Conservation (phyloP, 306 rosid species). For the Cicer bijugum region DNA sequence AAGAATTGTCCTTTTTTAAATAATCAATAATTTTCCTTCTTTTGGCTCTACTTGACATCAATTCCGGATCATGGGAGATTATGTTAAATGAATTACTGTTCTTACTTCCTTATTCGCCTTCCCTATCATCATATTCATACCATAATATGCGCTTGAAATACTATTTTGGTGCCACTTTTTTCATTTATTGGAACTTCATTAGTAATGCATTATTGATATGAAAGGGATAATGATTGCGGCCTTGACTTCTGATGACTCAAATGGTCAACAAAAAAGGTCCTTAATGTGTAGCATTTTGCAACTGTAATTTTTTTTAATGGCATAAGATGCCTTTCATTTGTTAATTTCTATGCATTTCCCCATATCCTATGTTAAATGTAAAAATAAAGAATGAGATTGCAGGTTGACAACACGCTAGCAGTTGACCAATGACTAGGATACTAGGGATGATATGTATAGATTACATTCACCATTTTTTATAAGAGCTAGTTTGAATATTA, state of each 20-base stretch:
- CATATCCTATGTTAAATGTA: conserved; percentile 8
- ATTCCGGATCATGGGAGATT: conserved; percentile 27
- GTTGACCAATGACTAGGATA: conserved; percentile 1
- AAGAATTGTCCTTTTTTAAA: conserved; percentile 12
- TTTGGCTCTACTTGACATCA: conserved; percentile 14
- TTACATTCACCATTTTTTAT: conserved; percentile 5
- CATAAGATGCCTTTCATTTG: conserved; percentile 9
- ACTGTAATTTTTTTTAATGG: conserved; percentile 11
- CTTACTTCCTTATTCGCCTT: neutral
- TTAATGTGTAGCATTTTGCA: conserved; percentile 18
- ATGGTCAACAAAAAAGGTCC: conserved; percentile 3
- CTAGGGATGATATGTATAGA: conserved; percentile 9
- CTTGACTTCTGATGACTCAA: conserved; percentile 15
- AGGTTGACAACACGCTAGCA: conserved; percentile 1
- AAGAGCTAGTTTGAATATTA: conserved; percentile 22
- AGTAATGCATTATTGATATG: conserved; percentile 13
- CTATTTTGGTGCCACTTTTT: conserved; percentile 22
- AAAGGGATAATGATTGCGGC: neutral
- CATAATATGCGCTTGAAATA: neutral
- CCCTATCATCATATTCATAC: neutral
- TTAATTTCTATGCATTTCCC: conserved; percentile 19
- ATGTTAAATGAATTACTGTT: conserved; percentile 12
- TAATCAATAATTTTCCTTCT: conserved; percentile 7
- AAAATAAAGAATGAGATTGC: conserved; percentile 11
- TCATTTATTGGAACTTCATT: conserved; percentile 7